These are phyloP conservation scores for Papiliotrema flavescens DNA, from an alignment of 1,284 basidiomycete species.

Conservation along the genomic window DNA sequence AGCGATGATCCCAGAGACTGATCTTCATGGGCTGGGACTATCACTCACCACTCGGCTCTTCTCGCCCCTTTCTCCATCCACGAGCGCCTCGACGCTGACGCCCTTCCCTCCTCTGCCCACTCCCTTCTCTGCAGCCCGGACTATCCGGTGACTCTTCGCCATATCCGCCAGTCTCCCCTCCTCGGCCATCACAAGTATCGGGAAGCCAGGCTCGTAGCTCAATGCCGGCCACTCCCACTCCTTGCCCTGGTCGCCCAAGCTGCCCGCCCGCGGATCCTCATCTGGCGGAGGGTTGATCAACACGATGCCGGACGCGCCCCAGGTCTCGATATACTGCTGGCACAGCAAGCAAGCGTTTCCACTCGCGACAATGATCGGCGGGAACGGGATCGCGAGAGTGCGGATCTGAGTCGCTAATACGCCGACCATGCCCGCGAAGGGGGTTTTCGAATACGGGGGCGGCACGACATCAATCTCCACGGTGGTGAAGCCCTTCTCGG, in stretches of 20 bases:
- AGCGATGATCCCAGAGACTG: not conserved
- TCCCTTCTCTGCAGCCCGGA: slow-evolving; percentile 19
- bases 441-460: slow-evolving; percentile 4
- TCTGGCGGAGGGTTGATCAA: slow-evolving; percentile 58
- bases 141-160: slow-evolving; percentile 14
- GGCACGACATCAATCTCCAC: slow-evolving; percentile 55
- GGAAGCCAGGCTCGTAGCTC: slow-evolving; percentile 62
- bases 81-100: slow-evolving; percentile 28
- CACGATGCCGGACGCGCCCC: slow-evolving; percentile 60
- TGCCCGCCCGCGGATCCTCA: slow-evolving; percentile 10
- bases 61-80: slow-evolving; percentile 32
- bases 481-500: slow-evolving; percentile 60
- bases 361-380: slow-evolving; percentile 61
- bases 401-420: slow-evolving; percentile 43
- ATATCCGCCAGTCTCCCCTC: slow-evolving; percentile 1
- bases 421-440: slow-evolving; percentile 22
- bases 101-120: slow-evolving; percentile 41
- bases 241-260: slow-evolving; percentile 27
- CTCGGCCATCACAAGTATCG: slow-evolving; percentile 55
- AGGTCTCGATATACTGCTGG: slow-evolving; percentile 63
- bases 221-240: slow-evolving; percentile 53
- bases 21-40: too few relatives aligned
- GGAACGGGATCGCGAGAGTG: slow-evolving; percentile 58
- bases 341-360: slow-evolving; percentile 56
- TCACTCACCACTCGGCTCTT: slow-evolving; percentile 34